Evolutionary conservation across 2,329 filamentous ascomycete genomes (phyloP), one percentile per base, ranked within the genome.

Genomic region (Aspergillus floridensis): DNA sequence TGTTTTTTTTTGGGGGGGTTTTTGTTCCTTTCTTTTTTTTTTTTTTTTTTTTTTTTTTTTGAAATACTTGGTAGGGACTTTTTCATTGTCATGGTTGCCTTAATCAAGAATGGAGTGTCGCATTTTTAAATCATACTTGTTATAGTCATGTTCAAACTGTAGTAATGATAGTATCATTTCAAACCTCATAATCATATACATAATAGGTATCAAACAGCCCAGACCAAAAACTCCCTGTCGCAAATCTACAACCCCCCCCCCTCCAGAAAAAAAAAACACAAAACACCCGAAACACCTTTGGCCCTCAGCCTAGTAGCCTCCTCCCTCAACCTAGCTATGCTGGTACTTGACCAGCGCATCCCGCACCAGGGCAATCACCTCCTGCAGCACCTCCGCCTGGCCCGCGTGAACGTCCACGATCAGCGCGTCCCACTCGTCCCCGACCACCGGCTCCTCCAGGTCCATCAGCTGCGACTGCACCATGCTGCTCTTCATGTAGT

Each of bases 401-500:
- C 66, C 83, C 64, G 56, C 82, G 71, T 59, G 81, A 75, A 78
- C 84, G 72, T 92, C 88, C 59, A 93, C 80, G 57, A 80, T 85
- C 63, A 92, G 82, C 62, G 90, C 88, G 74, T 95, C 91, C 71
- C 76, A 80, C 63, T 83, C 80, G 71, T 92, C 90, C 57, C 32
- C 32, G 26, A 26, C 26, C 32, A 91, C 86, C 0, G 95, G 95
- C 63, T 89, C 86, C 78, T 99, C 93, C n/a, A 99, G 83, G 55
- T 87, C 89, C 63, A 88, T 86, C 66, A 98, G 89, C 74, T 99
- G 95, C 77, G 92, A 96, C 70, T 90, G 88, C 8, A 99, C 93
- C 93, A 99, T 98, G 69, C 86, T 86, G 67, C 91, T 89, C 69
- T 95, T 93, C 93, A 99, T 97, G 77, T 95, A 99, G 74, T 99